Conservation (phyloP, 139 green algal genomes). For the Yamagishiella unicocca region DNA sequence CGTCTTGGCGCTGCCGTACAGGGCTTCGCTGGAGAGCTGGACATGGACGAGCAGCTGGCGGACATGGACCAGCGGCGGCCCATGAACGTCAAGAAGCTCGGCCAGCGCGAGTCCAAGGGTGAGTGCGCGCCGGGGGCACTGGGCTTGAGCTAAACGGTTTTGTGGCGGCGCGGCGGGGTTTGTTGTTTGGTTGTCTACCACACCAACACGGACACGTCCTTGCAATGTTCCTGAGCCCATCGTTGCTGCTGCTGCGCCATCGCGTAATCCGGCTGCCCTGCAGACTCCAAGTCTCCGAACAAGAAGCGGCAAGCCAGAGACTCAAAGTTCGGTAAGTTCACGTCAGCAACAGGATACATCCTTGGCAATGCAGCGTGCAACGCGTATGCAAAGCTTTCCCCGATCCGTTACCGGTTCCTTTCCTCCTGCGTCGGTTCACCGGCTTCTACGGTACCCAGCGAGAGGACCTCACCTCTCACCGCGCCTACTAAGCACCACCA, state of each 20-base stretch:
- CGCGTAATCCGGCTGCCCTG: not conserved
- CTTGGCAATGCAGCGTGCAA: no score
- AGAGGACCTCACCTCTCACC: no score
- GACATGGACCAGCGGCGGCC: slow-evolving; percentile 31
- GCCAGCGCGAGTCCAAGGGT: not conserved
- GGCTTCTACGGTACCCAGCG: no score
- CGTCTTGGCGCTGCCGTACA: not conserved
- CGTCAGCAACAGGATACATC: no score
- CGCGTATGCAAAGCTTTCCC: no score
- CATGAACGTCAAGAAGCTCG: slow-evolving; percentile 33
- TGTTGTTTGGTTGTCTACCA: no score
- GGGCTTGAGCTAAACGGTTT: no score
- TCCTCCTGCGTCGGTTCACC: no score
- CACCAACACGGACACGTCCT: no score
- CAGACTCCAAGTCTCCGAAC: slow-evolving; percentile 12
- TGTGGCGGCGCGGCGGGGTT: no score
- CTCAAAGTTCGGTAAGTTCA: slow-evolving; percentile 77
- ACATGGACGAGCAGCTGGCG: slow-evolving; percentile 80
- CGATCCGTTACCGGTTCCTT: no score
- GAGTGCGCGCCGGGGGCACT: not conserved
- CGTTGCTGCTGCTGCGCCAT: not conserved
- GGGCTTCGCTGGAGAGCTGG: slow-evolving; percentile 80
- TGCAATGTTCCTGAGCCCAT: not conserved
- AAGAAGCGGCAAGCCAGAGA: slow-evolving; percentile 75
- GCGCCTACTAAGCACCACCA: not conserved